Evolutionary conservation across 1,139 yeast species (phyloP).

Genomic region (Pneumocystis oryctolagi): DNA sequence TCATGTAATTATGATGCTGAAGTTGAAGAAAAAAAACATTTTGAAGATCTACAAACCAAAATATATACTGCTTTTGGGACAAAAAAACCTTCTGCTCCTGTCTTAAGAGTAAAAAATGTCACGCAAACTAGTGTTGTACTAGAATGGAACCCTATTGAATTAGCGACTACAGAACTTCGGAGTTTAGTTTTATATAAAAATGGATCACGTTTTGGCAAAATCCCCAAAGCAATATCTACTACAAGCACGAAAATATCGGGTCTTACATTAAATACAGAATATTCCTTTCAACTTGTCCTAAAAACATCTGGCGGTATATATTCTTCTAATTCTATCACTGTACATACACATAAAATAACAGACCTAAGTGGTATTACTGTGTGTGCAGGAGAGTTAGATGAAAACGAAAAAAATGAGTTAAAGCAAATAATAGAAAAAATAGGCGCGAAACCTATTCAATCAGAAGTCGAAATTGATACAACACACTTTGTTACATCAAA

Average conservation of each 20-base stretch:
- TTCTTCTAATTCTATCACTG: constrained; percentile 49
- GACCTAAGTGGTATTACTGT: constrained; percentile 86
- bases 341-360: constrained; percentile 90
- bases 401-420: constrained; percentile 34
- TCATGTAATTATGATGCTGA: constrained; percentile 68
- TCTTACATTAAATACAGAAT: constrained; percentile 69
- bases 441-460: constrained; percentile 75
- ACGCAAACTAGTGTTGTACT: constrained; percentile 92
- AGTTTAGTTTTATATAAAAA: constrained; percentile 68
- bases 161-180: constrained; percentile 72
- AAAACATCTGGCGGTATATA: constrained; percentile 82
- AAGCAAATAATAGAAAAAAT: constrained; percentile 24
- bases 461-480: constrained; percentile 68
- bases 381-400: constrained; percentile 54
- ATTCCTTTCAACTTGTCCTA: constrained; percentile 63
- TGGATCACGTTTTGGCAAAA: constrained; percentile 62
- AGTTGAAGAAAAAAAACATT: constrained; percentile 40
- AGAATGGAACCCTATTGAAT: constrained; percentile 77
- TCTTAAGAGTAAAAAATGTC: constrained; percentile 54
- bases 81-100: constrained; percentile 57
- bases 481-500: constrained; percentile 85
- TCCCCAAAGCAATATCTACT: constrained; percentile 70
- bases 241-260: constrained; percentile 83
- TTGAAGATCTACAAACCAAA: constrained; percentile 54
- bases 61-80: constrained; percentile 61